A percentile compares a stretch with the other conserved stretches of the same genome.
Evolutionary conservation across 495 filamentous ascomycete genomes (phyloP).

Genomic region (Amniculicola lignicola): DNA sequence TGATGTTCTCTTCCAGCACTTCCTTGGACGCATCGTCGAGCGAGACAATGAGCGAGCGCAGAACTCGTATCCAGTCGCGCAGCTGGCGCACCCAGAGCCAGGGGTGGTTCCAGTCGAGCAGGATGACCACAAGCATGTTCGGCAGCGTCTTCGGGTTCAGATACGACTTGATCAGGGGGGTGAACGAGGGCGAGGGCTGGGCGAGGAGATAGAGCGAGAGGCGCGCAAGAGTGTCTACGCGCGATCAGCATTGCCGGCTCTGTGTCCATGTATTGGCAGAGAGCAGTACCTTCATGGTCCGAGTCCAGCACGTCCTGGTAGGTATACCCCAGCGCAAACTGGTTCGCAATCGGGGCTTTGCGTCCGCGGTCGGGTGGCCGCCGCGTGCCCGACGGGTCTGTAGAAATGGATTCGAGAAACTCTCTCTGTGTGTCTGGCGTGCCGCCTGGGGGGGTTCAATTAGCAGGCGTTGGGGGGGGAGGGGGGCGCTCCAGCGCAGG

Average conservation of each 20-base stretch:
- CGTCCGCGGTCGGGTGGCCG: conserved; percentile 53
- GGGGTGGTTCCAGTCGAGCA: conserved; percentile 89
- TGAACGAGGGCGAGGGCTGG: conserved; percentile 76
- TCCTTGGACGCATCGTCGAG: conserved; percentile 74
- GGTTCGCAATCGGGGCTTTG: conserved; percentile 80
- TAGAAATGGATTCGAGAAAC: conserved; percentile 78
- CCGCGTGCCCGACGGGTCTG: conserved; percentile 53
- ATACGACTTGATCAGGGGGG: conserved; percentile 77
- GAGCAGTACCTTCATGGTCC: conserved; percentile 75
- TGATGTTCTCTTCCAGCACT: conserved; percentile 81
- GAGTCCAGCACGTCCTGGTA: conserved; percentile 93
- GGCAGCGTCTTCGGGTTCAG: conserved; percentile 82
- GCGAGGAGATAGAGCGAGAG: conserved; percentile 87
- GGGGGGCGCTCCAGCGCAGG: not conserved
- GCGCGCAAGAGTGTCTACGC: conserved; percentile 78
- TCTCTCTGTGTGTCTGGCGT: conserved; percentile 85
- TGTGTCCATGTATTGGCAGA: not conserved
- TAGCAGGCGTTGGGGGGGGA: not conserved
- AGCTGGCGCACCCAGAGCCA: conserved; percentile 90
- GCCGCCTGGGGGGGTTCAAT: conserved; percentile 59
- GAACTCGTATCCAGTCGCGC: conserved; percentile 78
- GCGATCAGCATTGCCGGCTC: conserved; percentile 1
- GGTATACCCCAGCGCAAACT: conserved; percentile 90
- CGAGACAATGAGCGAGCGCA: conserved; percentile 69
- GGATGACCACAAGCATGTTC: conserved; percentile 80